Evolutionary conservation across 2,329 filamentous ascomycete species (phyloP).

Genomic region (Aspergillus fijiensis): DNA sequence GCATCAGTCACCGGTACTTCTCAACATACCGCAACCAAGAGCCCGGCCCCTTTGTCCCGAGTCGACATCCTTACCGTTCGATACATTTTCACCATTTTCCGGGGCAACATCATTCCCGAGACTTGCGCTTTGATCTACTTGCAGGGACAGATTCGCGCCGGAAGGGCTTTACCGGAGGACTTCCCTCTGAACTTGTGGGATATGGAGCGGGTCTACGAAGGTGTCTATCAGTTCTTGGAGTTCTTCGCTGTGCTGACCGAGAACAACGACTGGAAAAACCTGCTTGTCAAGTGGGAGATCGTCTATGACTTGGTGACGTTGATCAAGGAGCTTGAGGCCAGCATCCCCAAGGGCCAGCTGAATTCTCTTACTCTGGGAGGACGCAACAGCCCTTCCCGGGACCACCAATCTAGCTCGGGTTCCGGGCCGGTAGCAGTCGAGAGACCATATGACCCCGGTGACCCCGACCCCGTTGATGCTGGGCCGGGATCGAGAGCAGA

Average conservation of each 20-base stretch:
- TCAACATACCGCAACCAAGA: conserved; percentile 57
- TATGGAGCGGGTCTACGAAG: conserved; percentile 95
- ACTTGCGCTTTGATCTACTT: conserved; percentile 92
- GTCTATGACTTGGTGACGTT: conserved; percentile 85
- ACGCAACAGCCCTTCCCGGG: conserved; percentile 30
- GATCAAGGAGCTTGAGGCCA: conserved; percentile 81
- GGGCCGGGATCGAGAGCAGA: conserved; percentile 46
- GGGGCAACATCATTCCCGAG: conserved; percentile 87
- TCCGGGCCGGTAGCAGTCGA: conserved; percentile 56
- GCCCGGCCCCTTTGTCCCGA: conserved; percentile 54
- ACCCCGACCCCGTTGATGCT: conserved; percentile 42
- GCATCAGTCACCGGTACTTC: conserved; percentile 45
- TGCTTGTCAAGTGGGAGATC: conserved; percentile 89
- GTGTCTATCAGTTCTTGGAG: conserved; percentile 89
- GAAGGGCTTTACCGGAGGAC: conserved; percentile 73
- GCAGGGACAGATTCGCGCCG: conserved; percentile 82
- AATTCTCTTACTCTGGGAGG: conserved; percentile 40
- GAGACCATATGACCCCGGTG: conserved; percentile 60
- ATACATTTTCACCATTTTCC: conserved; percentile 90
- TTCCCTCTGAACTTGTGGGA: conserved; percentile 96
- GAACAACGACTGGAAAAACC: conserved; percentile 75
- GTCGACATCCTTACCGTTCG: conserved; percentile 70
- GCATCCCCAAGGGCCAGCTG: conserved; percentile 78
- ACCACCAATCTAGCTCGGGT: conserved; percentile 32
- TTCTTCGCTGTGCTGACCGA: conserved; percentile 90